Base-by-base conservation (phyloP, 2,329 filamentous ascomycete genomes). In the Podosphaera aphanis region DNA sequence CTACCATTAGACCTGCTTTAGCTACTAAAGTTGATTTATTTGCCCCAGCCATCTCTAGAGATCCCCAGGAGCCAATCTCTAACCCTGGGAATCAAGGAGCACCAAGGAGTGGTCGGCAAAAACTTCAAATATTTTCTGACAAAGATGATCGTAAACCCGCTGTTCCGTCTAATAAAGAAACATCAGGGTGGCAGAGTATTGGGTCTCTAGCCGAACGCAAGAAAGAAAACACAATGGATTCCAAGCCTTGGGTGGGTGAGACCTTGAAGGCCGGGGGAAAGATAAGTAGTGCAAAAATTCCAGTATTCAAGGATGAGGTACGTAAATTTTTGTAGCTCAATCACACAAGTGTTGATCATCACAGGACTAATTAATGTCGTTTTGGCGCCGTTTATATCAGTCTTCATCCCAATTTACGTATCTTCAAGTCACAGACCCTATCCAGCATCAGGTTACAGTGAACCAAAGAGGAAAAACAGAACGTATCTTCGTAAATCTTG, bases 301-400 rank as follows among this genome's bases (percentile, higher is more conserved):
- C 79, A 58, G 74, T 98, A 40, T 98, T 94, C 68, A 88, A 83
- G 69, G 90, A 98, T 69, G 69, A 81, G 81, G 90, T 98, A 79
- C 79, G 84, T 71, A 60, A 47, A 55, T 51, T 48, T 55, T 53
- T 46, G 55, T 51, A 52, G 46, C 48, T 50, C 52, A 56, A 52
- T 56, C 54, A 60, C 59, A 67, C 71, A 70, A 62, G 69, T 84
- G 74, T 90, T 90, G 83, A 90, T 85, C 70, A 77, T 72, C 69
- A 73, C 74, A 94, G 86, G 85, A 93, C 86, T 94, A 93, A 94
- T 88, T 69, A 59, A 61, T 74, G 64, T 60, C 60, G 64, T 64
- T 63, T 59, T 69, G 63, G 61, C 60, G 57, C 64, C 64, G 61
- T 70, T 63, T 71, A 74, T 70, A 63, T 67, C 67, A 77, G 73